Base-by-base conservation (phyloP, 352 stramenopile genomes). In the Pythium dissimile region DNA sequence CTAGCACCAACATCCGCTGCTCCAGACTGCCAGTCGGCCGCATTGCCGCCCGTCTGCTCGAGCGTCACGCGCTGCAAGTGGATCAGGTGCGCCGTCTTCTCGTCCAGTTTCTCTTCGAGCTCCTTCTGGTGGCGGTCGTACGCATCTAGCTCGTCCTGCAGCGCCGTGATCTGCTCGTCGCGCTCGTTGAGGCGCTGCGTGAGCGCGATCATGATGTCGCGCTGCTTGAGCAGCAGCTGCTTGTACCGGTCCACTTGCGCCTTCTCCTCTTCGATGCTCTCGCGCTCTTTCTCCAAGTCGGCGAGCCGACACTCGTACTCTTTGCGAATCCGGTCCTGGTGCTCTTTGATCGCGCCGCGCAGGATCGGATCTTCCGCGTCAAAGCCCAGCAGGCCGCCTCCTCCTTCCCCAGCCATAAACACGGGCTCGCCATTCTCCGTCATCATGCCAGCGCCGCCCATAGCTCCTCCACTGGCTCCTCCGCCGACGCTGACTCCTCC, bases 141-240 rank as follows among this genome's bases (percentile, higher is more conserved):
- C 24, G 89, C 90, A 52, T 98, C 94, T 12, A 98, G 62, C 55
- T 98, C 94, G 62, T 98, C 93, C 51, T 98, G 92, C 0, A 98
- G 64, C n/a, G 88, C 88, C 1, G 93, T 92, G 54, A 98, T 98
- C 73, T 98, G 92, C 53, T 98, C 94, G 58, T 98, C 94, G 9
- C 94, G 86, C 51, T 98, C 92, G 53, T 97, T 98, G 15, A 98
- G 65, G 0, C 94, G 73, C 64, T 98, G 94, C 16, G 94, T 98
- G 26, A 98, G 72, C 10, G 92, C 93, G 43, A 98, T 97, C 92
- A 98, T 98, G 34, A 98, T 98, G 64, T 98, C 94, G 3, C 94
- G 79, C 65, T 98, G 93, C 71, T 98, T 98, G 43, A 98, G 76
- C n/a, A 98, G 71, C 15, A 98, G 67, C 50, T 97, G 91, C 66